Evolutionary conservation across 2,329 filamentous ascomycete species (phyloP), one percentile per base, ranked within the genome.

Genomic region (Fonsecaea nubica): DNA sequence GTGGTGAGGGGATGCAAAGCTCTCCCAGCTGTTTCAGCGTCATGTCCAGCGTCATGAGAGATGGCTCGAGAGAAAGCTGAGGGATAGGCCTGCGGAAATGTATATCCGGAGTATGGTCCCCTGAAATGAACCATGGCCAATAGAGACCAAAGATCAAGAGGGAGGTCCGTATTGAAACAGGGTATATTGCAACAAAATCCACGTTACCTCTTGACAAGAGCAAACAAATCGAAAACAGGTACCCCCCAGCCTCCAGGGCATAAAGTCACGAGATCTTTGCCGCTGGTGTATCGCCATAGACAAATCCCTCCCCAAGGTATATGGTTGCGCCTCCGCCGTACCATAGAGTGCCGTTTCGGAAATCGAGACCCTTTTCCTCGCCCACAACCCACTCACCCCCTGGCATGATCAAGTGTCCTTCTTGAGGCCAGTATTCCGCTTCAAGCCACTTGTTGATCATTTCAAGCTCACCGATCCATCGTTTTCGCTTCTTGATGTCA

Each of bases 321-420:
- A 96, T 83, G 3, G 87, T 90, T 69, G 90, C 85, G 0, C 93
- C 93, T 32, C 89, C 91, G 40, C 90, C 94, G 80, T 97, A 97
- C 93, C 93, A 98, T 53, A 97, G 79, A 5, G 84, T 83, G 0
- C 94, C 94, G 69, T 85, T 87, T 53, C 92, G 86, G 65, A 87
- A 88, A 74, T 94, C 91, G 62, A 97, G 79, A 0, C 93, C 93
- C 72, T 84, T 90, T 76, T 94, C 92, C 73, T 96, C 87, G 0
- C 94, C 93, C n/a, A 97, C 88, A 30, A 91, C 81, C 93, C 94
- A 97, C 75, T 95, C 90, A 0, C 90, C 89, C 12, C 82, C 82
- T 1, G 76, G 76, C 33, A 77, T 78, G 63, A 83, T 79, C 9
- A 25, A 30, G 2, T 65, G 55, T 8, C 53, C 63, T 8, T 76